A percentile compares a stretch with the other conserved stretches of the same genome.
These are phyloP conservation scores for Lasiodiplodia sp. DNA, from an alignment of 2,329 filamentous ascomycete genomes.

Conservation along the genomic window DNA sequence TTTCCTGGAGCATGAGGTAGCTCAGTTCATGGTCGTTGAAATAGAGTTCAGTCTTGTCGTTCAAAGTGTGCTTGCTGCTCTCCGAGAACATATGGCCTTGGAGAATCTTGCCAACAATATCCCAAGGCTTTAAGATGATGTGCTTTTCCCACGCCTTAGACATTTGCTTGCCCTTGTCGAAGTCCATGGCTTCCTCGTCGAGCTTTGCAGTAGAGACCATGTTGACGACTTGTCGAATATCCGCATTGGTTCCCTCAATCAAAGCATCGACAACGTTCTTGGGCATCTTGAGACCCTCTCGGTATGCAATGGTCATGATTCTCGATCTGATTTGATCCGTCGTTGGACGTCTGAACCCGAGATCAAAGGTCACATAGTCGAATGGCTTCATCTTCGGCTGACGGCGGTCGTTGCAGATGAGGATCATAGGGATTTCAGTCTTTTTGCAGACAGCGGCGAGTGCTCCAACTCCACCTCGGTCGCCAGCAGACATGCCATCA, in stretches of 20 bases:
- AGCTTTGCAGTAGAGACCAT: slow-evolving; percentile 96
- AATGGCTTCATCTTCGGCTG: slow-evolving; percentile 99
- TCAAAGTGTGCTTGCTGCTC: slow-evolving; percentile 84
- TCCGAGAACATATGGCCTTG: slow-evolving; percentile 84
- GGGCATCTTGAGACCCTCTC: slow-evolving; percentile 88
- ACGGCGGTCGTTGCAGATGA: slow-evolving; percentile 96
- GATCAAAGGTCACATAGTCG: slow-evolving; percentile 81
- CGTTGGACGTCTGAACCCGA: slow-evolving; percentile 88
- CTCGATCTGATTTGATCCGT: slow-evolving; percentile 89
- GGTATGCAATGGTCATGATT: slow-evolving; percentile 93
- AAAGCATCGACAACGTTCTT: slow-evolving; percentile 85
- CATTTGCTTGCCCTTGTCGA: slow-evolving; percentile 89
- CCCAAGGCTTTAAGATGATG: slow-evolving; percentile 95
- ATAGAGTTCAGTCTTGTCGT: slow-evolving; percentile 98
- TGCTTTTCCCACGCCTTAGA: slow-evolving; percentile 99
- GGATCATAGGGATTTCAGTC: slow-evolving; percentile 90
- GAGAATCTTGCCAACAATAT: slow-evolving; percentile 93
- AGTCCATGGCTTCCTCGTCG: slow-evolving; percentile 80
- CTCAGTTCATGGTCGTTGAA: slow-evolving; percentile 99
- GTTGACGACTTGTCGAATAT: slow-evolving; percentile 98
- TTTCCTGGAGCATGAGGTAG: slow-evolving; percentile 97
- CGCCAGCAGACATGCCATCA: slow-evolving; percentile 97
- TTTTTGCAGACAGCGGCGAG: slow-evolving; percentile 95
- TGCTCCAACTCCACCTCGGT: slow-evolving; percentile 93
- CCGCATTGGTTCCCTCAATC: slow-evolving; percentile 93